Evolutionary conservation across 148 eudicot species (phyloP).

Genomic region (Rhododendron ovatum): DNA sequence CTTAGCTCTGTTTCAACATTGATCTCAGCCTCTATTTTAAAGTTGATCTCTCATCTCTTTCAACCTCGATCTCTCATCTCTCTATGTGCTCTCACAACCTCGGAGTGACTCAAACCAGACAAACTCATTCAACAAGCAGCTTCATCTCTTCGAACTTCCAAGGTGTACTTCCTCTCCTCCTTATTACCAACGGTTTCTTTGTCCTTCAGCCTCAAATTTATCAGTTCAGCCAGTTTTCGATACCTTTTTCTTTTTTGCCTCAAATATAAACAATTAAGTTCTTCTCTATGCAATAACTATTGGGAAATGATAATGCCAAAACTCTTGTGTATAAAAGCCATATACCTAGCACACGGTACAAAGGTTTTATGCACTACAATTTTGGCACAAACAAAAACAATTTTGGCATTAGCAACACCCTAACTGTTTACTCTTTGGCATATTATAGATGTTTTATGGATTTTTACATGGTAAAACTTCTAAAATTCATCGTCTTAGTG

Average conservation of each 20-base stretch:
- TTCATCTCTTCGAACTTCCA: background rate
- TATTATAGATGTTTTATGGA: background rate
- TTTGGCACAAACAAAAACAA: too few species aligned
- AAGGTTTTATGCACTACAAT: too few species aligned
- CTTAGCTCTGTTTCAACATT: background rate
- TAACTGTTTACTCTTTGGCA: background rate
- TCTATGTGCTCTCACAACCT: background rate
- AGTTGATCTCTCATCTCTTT: background rate
- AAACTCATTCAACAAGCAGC: background rate
- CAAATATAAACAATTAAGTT: background rate
- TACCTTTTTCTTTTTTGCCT: background rate
- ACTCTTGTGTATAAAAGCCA: too few species aligned
- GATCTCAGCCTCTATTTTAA: background rate
- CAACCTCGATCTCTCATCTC: background rate
- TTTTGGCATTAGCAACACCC: too few species aligned
- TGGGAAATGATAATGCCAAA: too few species aligned
- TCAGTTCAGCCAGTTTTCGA: background rate
- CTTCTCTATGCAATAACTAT: background rate
- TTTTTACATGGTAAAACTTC: background rate
- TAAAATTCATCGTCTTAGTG: background rate
- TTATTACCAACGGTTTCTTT: background rate
- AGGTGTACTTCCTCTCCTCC: background rate
- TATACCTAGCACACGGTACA: too few species aligned
- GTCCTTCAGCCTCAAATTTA: background rate
- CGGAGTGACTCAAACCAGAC: background rate